phyloP scores from a whole-genome alignment of 2,329 filamentous ascomycete species.

The Stagonosporopsis cucurbitacearum region DNA sequence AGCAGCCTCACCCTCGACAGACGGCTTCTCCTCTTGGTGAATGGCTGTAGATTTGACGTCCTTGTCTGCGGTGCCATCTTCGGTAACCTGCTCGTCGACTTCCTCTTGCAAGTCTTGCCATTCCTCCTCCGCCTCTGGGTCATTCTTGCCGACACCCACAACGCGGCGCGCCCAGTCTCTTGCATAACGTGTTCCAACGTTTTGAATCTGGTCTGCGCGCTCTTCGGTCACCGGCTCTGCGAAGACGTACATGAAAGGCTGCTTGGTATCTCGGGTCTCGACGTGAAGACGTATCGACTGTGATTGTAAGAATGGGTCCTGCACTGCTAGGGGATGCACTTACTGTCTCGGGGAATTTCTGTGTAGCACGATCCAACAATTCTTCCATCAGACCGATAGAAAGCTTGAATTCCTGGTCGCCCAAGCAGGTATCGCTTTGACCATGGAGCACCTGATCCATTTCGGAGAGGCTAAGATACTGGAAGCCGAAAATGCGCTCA shows the following conservation, averaged over 20 bases:
- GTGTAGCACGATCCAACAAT: conserved; percentile 75
- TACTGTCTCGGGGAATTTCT: conserved; percentile 72
- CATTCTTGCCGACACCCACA: conserved; percentile 51
- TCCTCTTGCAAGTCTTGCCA: conserved; percentile 43
- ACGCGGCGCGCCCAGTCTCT: conserved; percentile 72
- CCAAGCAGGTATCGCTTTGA: conserved; percentile 68
- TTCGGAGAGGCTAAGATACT: conserved; percentile 85
- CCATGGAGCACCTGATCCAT: conserved; percentile 94
- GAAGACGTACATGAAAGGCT: conserved; percentile 84
- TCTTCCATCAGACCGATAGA: conserved; percentile 82
- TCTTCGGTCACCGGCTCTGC: conserved; percentile 80
- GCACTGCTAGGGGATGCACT: conserved; percentile 1
- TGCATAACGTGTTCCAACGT: conserved; percentile 66
- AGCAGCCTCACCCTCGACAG: not conserved
- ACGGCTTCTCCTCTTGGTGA: not conserved
- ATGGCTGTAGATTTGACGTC: conserved; percentile 1
- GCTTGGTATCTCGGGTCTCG: conserved; percentile 70
- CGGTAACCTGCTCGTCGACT: conserved; percentile 42
- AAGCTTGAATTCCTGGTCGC: conserved; percentile 83
- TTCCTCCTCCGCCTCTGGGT: conserved; percentile 37
- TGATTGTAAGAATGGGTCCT: conserved; percentile 14
- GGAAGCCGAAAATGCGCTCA: conserved; percentile 94
- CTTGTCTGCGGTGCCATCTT: conserved; percentile 24
- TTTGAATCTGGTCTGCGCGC: conserved; percentile 77
- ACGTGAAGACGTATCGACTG: conserved; percentile 79